A percentile compares a stretch with the other conserved stretches of the same genome.
Evolutionary conservation across 108 stramenopile genomes (phyloP).

Genomic region (Conticribra guillardii): DNA sequence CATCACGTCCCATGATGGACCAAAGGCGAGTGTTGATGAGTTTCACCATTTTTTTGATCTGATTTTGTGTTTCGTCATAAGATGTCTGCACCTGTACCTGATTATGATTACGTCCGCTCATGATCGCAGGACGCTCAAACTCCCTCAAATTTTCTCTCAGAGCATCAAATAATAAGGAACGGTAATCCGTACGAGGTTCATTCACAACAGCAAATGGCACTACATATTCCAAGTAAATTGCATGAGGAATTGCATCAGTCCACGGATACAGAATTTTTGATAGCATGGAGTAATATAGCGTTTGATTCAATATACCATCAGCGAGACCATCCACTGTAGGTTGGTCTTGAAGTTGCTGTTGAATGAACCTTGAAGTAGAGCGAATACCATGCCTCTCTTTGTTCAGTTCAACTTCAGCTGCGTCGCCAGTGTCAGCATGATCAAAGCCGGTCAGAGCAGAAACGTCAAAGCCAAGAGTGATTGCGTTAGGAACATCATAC

Average conservation of each 20-base stretch:
- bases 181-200: conserved; percentile 84
- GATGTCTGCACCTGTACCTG: not conserved
- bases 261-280: conserved; percentile 67
- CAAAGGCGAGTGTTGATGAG: conserved; percentile 72
- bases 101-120: too few relatives aligned
- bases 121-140: conserved; percentile 10
- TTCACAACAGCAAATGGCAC: conserved; percentile 81
- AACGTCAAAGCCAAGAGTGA: conserved; percentile 66
- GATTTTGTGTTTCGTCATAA: conserved; percentile 2
- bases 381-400: not conserved
- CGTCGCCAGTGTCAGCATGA: not conserved
- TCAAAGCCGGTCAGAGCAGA: not conserved
- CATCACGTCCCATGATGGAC: conserved; percentile 47
- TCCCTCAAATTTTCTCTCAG: conserved; percentile 37
- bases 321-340: conserved; percentile 65
- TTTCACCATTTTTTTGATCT: conserved; percentile 57
- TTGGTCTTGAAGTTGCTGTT: conserved; percentile 15
- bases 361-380: not conserved
- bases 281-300: conserved; percentile 64
- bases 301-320: conserved; percentile 69
- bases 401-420: not conserved
- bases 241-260: conserved; percentile 67
- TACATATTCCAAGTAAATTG: conserved; percentile 83
- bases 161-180: conserved; percentile 65
- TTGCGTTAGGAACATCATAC: conserved; percentile 66